Percentiles rank a stretch among this genome's conserved stretches.
phyloP scores from a whole-genome alignment of 2,329 filamentous ascomycete species.

The Emergomyces africanus region DNA sequence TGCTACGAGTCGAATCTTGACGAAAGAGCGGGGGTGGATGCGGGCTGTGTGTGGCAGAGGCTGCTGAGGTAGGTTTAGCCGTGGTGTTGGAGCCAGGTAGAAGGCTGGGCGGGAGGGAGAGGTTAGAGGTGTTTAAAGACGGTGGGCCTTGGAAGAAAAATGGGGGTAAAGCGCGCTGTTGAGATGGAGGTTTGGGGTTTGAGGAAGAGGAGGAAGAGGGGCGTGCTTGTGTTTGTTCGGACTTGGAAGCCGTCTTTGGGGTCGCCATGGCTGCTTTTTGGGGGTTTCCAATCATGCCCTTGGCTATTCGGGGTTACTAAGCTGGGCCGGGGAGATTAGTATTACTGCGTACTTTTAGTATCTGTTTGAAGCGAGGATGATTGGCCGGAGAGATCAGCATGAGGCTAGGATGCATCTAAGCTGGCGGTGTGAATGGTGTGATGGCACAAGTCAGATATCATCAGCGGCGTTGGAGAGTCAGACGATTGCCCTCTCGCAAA shows the following conservation, averaged over 20 bases:
- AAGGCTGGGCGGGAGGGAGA: conserved; percentile 43
- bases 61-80: neutral
- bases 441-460: neutral
- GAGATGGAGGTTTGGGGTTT: neutral
- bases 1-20: conserved; percentile 1
- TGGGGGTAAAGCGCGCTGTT: conserved; percentile 54
- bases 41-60: neutral
- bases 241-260: neutral
- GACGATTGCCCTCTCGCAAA: neutral
- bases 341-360: neutral
- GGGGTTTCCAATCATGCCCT: neutral
- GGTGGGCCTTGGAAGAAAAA: conserved; percentile 69
- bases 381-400: neutral
- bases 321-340: neutral
- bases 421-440: neutral
- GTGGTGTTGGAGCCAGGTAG: conserved; percentile 19
- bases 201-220: neutral
- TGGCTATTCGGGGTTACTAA: neutral
- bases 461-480: neutral
- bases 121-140: conserved; percentile 61
- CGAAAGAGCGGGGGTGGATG: neutral
- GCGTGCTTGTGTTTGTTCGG: neutral
- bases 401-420: neutral
- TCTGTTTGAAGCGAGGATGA: neutral
- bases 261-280: neutral